These are phyloP conservation scores for Aspergillus panamensis DNA, from an alignment of 495 filamentous ascomycete species.

Conservation along the genomic window DNA sequence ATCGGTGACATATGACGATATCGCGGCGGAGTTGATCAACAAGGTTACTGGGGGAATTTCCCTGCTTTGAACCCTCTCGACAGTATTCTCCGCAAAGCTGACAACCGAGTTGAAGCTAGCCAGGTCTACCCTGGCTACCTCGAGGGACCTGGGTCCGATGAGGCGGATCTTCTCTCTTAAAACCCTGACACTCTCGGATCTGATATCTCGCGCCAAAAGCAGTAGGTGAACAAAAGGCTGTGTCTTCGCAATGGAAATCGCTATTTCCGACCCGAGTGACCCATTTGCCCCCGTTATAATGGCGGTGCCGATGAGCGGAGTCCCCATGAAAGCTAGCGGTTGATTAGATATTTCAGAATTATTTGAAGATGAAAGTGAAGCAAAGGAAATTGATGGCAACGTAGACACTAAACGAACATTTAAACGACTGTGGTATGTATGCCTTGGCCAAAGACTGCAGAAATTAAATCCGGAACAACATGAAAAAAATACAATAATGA, in stretches of 20 bases:
- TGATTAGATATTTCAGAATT: background rate
- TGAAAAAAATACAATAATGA: background rate
- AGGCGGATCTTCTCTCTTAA: constrained; percentile 32
- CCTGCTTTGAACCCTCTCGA: constrained; percentile 35
- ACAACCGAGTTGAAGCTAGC: constrained; percentile 35
- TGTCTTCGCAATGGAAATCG: constrained; percentile 38
- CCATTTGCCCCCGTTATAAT: constrained; percentile 45
- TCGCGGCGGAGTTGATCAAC: constrained; percentile 40
- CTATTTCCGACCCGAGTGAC: constrained; percentile 38
- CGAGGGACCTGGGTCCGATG: constrained; percentile 41
- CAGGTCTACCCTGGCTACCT: constrained; percentile 34
- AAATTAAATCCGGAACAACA: background rate
- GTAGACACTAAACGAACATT: background rate
- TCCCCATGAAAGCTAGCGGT: constrained; percentile 27
- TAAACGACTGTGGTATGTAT: background rate
- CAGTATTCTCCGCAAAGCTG: constrained; percentile 32
- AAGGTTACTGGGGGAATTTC: constrained; percentile 38
- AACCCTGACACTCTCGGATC: constrained; percentile 29
- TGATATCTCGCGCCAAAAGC: constrained; percentile 35
- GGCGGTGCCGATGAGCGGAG: constrained; percentile 39
- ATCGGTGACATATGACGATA: constrained; percentile 36
- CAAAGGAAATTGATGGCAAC: background rate
- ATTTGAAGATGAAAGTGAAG: background rate
- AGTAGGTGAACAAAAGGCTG: constrained; percentile 40
- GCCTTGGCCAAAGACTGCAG: background rate